phyloP scores from a whole-genome alignment of 1,284 basidiomycete genomes.

The Heterobasidion occidentale region DNA sequence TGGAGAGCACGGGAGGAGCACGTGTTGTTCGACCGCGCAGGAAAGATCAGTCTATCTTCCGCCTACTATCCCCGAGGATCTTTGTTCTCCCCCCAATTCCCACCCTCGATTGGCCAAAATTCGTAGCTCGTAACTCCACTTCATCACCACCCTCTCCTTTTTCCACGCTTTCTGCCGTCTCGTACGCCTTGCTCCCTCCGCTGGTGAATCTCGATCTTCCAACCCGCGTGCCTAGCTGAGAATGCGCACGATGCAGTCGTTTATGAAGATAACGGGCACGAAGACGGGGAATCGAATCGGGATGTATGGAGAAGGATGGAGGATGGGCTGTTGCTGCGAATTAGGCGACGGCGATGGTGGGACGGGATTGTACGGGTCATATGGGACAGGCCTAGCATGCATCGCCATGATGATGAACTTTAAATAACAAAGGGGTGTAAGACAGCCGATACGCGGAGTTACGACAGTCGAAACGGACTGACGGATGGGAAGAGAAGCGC shows the following conservation, averaged over 20 bases:
- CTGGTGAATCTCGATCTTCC: conserved; percentile 29
- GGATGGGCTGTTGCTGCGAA: conserved; percentile 21
- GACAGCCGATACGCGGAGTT: conserved; percentile 1
- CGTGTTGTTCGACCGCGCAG: no score
- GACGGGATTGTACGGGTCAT: conserved; percentile 63
- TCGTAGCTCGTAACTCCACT: conserved; percentile 13
- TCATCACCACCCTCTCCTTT: conserved; percentile 31
- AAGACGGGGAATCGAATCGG: conserved; percentile 77
- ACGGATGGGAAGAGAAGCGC: conserved; percentile 73
- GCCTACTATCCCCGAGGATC: neutral
- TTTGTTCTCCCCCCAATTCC: neutral
- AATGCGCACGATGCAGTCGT: conserved; percentile 58
- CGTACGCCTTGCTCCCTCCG: conserved; percentile 11
- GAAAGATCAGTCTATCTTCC: neutral
- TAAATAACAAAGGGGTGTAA: conserved; percentile 2
- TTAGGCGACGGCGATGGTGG: conserved; percentile 19
- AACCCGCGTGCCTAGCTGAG: conserved; percentile 44
- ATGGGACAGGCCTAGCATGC: conserved; percentile 56
- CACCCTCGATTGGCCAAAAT: neutral
- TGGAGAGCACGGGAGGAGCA: no score
- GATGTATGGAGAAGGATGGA: conserved; percentile 64
- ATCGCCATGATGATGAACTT: conserved; percentile 77
- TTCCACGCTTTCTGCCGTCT: conserved; percentile 36
- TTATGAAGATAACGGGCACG: conserved; percentile 63
- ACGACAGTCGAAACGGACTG: conserved; percentile 16